Conservation (phyloP, 2,329 filamentous ascomycete genomes). For the Coniochaeta sp. region DNA sequence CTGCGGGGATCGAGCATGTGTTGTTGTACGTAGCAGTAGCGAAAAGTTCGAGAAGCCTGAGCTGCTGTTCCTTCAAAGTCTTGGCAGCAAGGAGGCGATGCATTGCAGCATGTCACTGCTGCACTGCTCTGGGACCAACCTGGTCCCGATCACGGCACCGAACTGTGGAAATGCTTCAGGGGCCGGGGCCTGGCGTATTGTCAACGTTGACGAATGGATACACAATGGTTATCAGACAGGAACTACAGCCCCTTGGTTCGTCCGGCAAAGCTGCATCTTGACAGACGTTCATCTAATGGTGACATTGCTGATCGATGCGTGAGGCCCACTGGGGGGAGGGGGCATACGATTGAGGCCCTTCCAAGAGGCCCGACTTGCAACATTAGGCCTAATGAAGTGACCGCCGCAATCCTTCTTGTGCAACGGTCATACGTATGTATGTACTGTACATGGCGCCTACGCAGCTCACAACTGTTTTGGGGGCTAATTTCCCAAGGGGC, state of each 20-base stretch:
- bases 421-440: neutral
- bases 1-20: neutral
- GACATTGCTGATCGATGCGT: neutral
- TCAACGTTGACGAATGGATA: neutral
- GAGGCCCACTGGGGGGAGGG: neutral
- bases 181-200: neutral
- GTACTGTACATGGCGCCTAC: neutral
- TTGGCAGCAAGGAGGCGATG: neutral
- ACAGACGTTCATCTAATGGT: neutral
- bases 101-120: neutral
- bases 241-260: neutral
- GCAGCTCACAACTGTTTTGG: neutral
- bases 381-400: neutral
- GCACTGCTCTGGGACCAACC: neutral
- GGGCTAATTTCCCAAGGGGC: neutral
- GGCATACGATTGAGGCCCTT: neutral
- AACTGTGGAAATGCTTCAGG: no score
- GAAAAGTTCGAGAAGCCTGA: neutral
- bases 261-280: neutral
- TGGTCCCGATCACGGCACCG: no score
- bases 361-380: neutral
- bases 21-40: no score
- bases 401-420: neutral
- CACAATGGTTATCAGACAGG: neutral
- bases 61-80: neutral